Base-by-base conservation (phyloP, 2,329 filamentous ascomycete species). In the Microcyclosporella mali region DNA sequence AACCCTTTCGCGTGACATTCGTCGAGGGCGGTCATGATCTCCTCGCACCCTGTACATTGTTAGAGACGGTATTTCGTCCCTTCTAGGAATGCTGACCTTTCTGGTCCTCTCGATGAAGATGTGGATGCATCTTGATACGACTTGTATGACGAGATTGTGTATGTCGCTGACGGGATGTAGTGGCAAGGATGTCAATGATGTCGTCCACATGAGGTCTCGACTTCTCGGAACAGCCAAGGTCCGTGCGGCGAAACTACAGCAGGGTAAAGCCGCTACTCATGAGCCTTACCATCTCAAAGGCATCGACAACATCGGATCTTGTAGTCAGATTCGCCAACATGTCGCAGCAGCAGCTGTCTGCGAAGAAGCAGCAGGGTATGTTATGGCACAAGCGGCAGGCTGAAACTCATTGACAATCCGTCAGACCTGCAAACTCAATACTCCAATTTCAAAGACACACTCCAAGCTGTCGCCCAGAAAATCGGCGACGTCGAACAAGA, bases 401-500 rank as follows among this genome's bases (percentile, higher is more conserved):
- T 25, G 6, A 37, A 33, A 9, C 10, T 14, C n/a, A 30, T 42
- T 49, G 40, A 53, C 25, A 33, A 14, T 10, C 11, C 7, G 2
- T 4, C 57, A 92, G 86, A 92, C 63, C 78, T 92, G 54, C 86
- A 92, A 68, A 70, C 75, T 37, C 84, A 86, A 57, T 92, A 92
- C 65, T 78, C 78, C 54, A 87, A 81, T 67, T 90, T 77, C 73
- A 83, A 82, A 60, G 81, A 77, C 59, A 80, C 74, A 27, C 78
- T 98, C 45, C 90, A 97, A 68, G 86, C 92, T 62, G 81, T 98
- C 59, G 92, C 92, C 21, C 84, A 88, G 61, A 97, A 95, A 67
- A 95, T 98, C 56, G 92, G 92, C 31, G 89, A 97, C 62, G 89
- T 98, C 43, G 92, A 98, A 70, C 88, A 95, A 65, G 92, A 97